Percentiles rank a stretch among this genome's conserved stretches.
phyloP scores from a whole-genome alignment of 768 basidiomycete species.

The Phlebiopsis flavidoalba region DNA sequence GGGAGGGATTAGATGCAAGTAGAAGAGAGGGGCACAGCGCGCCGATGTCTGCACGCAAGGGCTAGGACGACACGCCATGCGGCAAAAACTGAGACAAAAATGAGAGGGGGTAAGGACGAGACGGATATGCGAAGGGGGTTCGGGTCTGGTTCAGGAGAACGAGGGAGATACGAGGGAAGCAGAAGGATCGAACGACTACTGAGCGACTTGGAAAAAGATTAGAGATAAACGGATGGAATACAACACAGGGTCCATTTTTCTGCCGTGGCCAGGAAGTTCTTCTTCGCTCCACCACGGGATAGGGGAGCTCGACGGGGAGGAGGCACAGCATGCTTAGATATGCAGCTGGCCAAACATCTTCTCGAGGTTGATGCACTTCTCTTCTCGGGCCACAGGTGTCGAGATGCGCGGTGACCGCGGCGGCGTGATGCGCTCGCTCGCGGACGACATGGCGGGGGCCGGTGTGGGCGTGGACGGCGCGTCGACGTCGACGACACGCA shows the following conservation, averaged over 20 bases:
- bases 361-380: conserved; percentile 3
- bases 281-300: not conserved
- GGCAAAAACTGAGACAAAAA: not conserved
- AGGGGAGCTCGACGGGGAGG: not conserved
- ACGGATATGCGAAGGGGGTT: not conserved
- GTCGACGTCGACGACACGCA: conserved; percentile 76
- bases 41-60: not conserved
- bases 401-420: not conserved
- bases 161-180: not conserved
- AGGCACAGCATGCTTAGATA: not conserved
- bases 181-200: not conserved
- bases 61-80: not conserved
- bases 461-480: conserved; percentile 10
- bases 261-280: not conserved
- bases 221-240: not conserved
- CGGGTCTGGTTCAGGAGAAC: not conserved
- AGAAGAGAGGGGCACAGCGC: not conserved
- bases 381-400: not conserved
- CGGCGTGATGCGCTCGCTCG: conserved; percentile 3
- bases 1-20: not conserved
- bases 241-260: conserved; percentile 1
- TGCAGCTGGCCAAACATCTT: conserved; percentile 9
- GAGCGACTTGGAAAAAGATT: not conserved
- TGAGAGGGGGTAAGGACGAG: not conserved
- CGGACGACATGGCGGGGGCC: not conserved